These are phyloP conservation scores for Penicillium frequentans DNA, from an alignment of 2,329 filamentous ascomycete genomes.

Conservation along the genomic window DNA sequence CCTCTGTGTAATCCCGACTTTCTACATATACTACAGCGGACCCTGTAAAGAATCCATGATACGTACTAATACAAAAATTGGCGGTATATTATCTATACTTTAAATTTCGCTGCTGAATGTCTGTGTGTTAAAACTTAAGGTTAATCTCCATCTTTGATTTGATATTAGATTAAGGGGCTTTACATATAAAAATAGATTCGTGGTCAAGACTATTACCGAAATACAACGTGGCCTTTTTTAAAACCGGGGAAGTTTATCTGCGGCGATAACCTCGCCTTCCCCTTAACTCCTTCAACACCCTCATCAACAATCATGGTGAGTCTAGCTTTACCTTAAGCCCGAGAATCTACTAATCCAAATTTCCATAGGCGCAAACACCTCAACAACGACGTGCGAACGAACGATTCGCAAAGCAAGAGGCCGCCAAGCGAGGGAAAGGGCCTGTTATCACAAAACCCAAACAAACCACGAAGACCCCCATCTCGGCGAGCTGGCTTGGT, in stretches of 20 bases:
- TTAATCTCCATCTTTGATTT: too few species aligned
- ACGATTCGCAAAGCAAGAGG: conserved; percentile 59
- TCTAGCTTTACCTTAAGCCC: not conserved
- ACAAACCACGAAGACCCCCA: conserved; percentile 53
- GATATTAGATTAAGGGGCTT: too few species aligned
- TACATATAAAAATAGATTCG: too few species aligned
- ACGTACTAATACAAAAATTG: too few species aligned
- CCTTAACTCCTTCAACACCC: not conserved
- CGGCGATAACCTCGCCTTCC: conserved; percentile 3
- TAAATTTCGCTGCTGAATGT: too few species aligned
- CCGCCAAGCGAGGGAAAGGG: conserved; percentile 60
- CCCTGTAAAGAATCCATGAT: too few species aligned
- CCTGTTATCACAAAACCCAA: conserved; percentile 46
- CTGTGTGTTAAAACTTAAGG: too few species aligned
- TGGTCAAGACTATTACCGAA: too few species aligned
- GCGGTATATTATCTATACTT: too few species aligned
- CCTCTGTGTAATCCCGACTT: too few species aligned
- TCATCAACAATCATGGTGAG: not conserved
- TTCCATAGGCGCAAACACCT: conserved; percentile 61
- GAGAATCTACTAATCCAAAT: not conserved
- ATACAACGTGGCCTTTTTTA: conserved; percentile 2
- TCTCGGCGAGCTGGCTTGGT: conserved; percentile 62
- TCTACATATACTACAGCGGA: too few species aligned
- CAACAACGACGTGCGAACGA: conserved; percentile 66
- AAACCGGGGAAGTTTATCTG: not conserved